phyloP scores from a whole-genome alignment of 192 early-diverging fungal genomes.

The Coemansia sp. region DNA sequence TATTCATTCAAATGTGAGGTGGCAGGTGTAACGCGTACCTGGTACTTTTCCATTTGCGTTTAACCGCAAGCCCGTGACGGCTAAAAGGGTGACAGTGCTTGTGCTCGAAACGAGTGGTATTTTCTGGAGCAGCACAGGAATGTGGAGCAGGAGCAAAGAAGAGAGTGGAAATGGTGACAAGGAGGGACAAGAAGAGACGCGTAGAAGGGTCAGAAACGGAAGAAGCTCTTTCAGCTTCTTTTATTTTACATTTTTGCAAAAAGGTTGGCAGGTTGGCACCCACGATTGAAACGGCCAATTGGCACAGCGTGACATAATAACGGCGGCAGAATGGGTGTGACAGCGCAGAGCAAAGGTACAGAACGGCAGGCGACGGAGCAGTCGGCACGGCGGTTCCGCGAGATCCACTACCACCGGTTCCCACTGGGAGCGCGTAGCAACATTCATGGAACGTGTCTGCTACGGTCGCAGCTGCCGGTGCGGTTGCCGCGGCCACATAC shows the following conservation, averaged over 20 bases:
- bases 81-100: neutral
- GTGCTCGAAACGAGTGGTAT: neutral
- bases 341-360: neutral
- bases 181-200: neutral
- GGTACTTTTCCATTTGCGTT: slow-evolving; percentile 62
- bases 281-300: neutral
- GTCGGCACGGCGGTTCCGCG: slow-evolving; percentile 45
- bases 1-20: neutral
- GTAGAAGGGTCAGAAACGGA: neutral
- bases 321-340: neutral
- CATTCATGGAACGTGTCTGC: slow-evolving; percentile 41
- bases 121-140: neutral
- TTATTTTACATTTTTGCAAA: neutral
- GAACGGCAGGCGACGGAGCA: slow-evolving; percentile 11
- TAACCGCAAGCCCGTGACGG: neutral
- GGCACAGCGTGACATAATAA: neutral
- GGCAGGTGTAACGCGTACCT: slow-evolving; percentile 39
- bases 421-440: slow-evolving; percentile 49
- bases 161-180: neutral
- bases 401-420: slow-evolving; percentile 51
- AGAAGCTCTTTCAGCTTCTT: neutral
- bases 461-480: slow-evolving; percentile 45
- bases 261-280: neutral
- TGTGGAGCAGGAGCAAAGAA: neutral
- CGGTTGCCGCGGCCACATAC: slow-evolving; percentile 50